Conservation (phyloP, 1,284 basidiomycete species). For the Leucoagaricus sp. region DNA sequence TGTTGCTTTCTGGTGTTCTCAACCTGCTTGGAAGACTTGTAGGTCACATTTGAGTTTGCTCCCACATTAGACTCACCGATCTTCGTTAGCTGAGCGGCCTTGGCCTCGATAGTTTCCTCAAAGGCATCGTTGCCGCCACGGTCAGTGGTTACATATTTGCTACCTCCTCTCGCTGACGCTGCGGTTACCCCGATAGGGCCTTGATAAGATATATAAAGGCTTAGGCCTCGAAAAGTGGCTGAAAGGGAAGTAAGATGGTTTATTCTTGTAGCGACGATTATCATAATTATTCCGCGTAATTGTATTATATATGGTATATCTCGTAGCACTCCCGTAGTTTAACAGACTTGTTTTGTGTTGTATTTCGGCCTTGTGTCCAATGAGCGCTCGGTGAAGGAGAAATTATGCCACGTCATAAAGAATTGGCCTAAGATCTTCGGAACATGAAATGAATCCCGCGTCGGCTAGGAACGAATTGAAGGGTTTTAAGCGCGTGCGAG, state of each 20-base stretch:
- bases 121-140: slow-evolving; percentile 29
- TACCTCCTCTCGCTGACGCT: background rate
- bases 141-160: background rate
- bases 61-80: slow-evolving; percentile 1
- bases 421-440: no score
- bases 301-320: background rate
- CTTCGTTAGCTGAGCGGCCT: slow-evolving; percentile 19
- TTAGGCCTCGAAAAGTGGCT: slow-evolving; percentile 12
- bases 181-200: background rate
- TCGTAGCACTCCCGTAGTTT: no score
- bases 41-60: background rate
- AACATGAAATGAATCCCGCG: no score
- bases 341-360: no score
- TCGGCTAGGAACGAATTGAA: no score
- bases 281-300: background rate
- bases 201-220: slow-evolving; percentile 2
- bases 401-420: no score
- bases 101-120: slow-evolving; percentile 32
- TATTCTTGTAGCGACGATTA: background rate
- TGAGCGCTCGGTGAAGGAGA: no score
- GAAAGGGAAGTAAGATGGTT: background rate
- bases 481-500: no score
- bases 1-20: slow-evolving; percentile 34
- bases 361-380: no score
- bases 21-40: slow-evolving; percentile 32